These are phyloP conservation scores for Phytopythium aichiense DNA, from an alignment of 352 stramenopile genomes.

Conservation along the genomic window DNA sequence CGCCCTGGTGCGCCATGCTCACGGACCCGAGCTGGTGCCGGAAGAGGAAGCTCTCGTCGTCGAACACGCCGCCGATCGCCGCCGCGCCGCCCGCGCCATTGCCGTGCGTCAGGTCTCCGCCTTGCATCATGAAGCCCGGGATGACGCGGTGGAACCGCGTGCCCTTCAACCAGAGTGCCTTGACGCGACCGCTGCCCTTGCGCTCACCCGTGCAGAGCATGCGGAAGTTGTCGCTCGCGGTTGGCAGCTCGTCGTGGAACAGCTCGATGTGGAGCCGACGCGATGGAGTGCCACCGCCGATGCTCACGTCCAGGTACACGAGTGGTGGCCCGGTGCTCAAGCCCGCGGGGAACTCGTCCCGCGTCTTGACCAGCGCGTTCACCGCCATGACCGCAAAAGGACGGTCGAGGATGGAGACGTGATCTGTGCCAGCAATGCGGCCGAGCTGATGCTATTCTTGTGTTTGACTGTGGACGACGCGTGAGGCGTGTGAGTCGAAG, in stretches of 20 bases:
- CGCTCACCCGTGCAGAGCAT: slow-evolving; percentile 65
- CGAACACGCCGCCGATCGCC: slow-evolving; percentile 93
- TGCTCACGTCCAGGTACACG: slow-evolving; percentile 61
- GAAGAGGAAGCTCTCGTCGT: slow-evolving; percentile 95
- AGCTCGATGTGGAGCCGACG: slow-evolving; percentile 70
- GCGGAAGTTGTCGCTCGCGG: slow-evolving; percentile 65
- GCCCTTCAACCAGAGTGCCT: slow-evolving; percentile 91
- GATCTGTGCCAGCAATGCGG: too few species aligned
- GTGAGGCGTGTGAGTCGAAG: background rate
- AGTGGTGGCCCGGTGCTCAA: slow-evolving; percentile 32
- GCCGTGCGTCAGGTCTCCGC: slow-evolving; percentile 90
- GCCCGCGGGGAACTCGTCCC: slow-evolving; percentile 43
- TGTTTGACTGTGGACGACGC: too few species aligned
- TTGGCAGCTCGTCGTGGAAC: slow-evolving; percentile 67
- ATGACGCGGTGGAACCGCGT: slow-evolving; percentile 97
- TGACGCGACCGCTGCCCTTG: slow-evolving; percentile 43
- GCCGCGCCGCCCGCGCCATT: slow-evolving; percentile 92
- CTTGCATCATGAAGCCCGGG: slow-evolving; percentile 98
- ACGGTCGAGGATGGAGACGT: background rate
- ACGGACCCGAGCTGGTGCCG: slow-evolving; percentile 91
- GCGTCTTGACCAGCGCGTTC: slow-evolving; percentile 34
- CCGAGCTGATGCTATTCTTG: background rate
- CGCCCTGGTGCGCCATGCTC: slow-evolving; percentile 97
- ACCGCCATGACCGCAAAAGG: slow-evolving; percentile 29
- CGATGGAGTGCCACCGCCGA: slow-evolving; percentile 42